Evolutionary conservation across 2,329 filamentous ascomycete genomes (phyloP).

Genomic region (Teratosphaeria pseudoeucalypti): DNA sequence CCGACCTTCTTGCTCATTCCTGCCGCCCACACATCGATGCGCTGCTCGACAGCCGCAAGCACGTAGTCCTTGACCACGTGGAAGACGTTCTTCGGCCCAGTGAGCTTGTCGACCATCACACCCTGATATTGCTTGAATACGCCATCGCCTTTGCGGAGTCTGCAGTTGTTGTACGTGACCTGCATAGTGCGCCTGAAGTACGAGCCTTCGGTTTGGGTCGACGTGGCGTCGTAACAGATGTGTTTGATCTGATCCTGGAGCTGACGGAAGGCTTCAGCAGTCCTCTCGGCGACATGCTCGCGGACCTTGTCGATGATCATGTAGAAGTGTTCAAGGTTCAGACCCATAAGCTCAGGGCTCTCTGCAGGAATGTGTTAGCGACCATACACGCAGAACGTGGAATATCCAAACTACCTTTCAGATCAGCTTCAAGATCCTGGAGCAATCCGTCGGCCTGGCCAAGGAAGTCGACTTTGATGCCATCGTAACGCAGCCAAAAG

Average conservation of each 20-base stretch:
- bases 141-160: neutral
- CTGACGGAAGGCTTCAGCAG: neutral
- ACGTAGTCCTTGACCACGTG: neutral
- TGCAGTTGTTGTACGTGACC: neutral
- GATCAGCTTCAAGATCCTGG: neutral
- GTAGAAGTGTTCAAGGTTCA: neutral
- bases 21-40: neutral
- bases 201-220: neutral
- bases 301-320: neutral
- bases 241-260: neutral
- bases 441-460: neutral
- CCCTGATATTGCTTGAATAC: neutral
- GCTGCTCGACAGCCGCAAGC: neutral
- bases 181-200: neutral
- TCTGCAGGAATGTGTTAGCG: neutral
- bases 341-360: neutral
- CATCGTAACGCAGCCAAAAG: neutral
- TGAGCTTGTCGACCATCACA: neutral
- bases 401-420: neutral
- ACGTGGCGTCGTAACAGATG: neutral
- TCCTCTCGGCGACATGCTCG: neutral
- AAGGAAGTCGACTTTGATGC: neutral
- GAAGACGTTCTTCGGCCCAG: conserved; percentile 1
- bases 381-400: neutral
- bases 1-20: neutral